Percentiles rank a stretch among this genome's conserved stretches.
These are phyloP conservation scores for Aspergillus leporis DNA, from an alignment of 495 filamentous ascomycete species.

Conservation along the genomic window DNA sequence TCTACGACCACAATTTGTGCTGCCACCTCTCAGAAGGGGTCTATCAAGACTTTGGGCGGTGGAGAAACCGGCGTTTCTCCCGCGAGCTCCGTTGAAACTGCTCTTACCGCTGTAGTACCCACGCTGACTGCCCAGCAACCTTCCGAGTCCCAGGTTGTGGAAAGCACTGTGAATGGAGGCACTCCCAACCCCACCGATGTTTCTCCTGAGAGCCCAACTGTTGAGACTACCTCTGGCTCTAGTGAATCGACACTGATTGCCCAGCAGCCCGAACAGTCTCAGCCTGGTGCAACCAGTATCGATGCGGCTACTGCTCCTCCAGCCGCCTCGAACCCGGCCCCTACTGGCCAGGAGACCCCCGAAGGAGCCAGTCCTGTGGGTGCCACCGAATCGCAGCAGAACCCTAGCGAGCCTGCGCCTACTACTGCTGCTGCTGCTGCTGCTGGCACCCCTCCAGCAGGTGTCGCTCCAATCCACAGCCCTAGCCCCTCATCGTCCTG, in stretches of 20 bases:
- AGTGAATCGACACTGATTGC: not conserved
- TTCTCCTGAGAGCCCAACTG: not conserved
- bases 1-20: conserved; percentile 16
- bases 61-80: not conserved
- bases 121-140: not conserved
- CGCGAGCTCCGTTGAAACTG: not conserved
- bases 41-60: not conserved
- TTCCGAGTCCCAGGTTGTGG: not conserved
- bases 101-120: not conserved
- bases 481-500: not conserved
- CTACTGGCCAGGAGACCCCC: not conserved
- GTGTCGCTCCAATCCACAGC: not conserved
- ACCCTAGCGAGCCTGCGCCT: not conserved
- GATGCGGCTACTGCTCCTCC: not conserved
- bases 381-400: not conserved
- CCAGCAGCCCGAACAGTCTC: not conserved
- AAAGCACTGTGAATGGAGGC: not conserved
- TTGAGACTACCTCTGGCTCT: not conserved
- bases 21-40: not conserved
- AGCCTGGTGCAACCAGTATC: not conserved
- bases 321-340: not conserved
- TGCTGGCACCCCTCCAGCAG: not conserved
- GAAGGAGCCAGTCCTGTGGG: not conserved
- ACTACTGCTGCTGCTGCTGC: not conserved
- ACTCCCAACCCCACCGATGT: conserved; percentile 5